phyloP scores from a whole-genome alignment of 225 moss, liverwort and hornwort species.

The Bryoerythrophyllum caledonicum region DNA sequence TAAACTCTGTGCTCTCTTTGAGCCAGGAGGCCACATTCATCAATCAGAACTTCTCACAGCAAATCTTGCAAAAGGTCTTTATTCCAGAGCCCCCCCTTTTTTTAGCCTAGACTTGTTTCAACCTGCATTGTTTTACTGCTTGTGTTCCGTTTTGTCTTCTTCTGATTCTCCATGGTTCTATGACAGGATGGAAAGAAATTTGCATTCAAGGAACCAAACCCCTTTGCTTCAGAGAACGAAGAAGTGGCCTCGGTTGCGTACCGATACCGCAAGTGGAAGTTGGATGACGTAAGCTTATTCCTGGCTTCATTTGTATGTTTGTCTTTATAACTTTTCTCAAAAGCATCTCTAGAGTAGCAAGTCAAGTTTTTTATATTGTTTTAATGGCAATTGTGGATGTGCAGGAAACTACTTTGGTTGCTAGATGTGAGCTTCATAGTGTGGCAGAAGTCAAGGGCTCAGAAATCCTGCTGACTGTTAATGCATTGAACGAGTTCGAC shows the following conservation, averaged over 20 bases:
- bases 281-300: constrained; percentile 70
- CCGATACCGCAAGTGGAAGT: constrained; percentile 98
- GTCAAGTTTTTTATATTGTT: background rate
- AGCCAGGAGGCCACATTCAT: constrained; percentile 99
- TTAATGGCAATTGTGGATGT: constrained; percentile 20
- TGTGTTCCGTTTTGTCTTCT: constrained; percentile 13
- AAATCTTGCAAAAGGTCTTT: constrained; percentile 85
- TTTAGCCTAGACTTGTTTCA: background rate
- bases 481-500: constrained; percentile 96
- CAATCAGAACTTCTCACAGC: constrained; percentile 98
- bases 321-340: background rate
- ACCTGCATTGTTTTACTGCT: background rate
- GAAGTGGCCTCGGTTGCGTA: constrained; percentile 98
- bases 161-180: constrained; percentile 5
- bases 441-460: constrained; percentile 94
- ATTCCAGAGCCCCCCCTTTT: background rate
- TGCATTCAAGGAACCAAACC: constrained; percentile 91
- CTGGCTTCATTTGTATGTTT: background rate
- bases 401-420: constrained; percentile 95
- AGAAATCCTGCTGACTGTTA: constrained; percentile 85
- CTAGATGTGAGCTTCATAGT: constrained; percentile 95
- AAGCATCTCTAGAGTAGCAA: background rate
- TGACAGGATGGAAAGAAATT: constrained; percentile 90
- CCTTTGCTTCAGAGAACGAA: constrained; percentile 95
- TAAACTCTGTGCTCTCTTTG: constrained; percentile 88